Percentiles rank a stretch among this genome's conserved stretches.
Conservation (phyloP, 441 rosid species). For the Euphorbia celastroides region DNA sequence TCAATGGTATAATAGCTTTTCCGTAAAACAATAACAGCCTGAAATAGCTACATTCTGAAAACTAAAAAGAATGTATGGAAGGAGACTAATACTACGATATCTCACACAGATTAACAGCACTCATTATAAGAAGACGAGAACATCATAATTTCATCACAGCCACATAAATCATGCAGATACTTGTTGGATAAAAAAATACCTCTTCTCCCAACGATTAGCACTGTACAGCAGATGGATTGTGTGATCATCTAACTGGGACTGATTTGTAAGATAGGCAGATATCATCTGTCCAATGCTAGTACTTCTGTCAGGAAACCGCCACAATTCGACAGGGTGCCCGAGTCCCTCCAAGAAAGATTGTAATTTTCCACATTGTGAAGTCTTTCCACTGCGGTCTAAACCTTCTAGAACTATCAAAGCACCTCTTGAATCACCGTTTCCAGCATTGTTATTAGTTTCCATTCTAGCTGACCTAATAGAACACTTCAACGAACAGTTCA, state of each 20-base stretch:
- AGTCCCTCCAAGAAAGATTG: conserved; percentile 53
- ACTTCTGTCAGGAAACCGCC: conserved; percentile 83
- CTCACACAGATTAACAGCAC: background rate
- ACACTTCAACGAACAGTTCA: conserved; percentile 22
- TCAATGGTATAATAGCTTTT: background rate
- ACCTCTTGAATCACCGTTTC: conserved; percentile 49
- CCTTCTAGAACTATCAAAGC: conserved; percentile 90
- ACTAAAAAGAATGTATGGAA: background rate
- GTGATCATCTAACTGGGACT: conserved; percentile 78
- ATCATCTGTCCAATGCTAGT: conserved; percentile 89
- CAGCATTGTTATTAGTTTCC: conserved; percentile 26
- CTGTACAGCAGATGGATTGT: conserved; percentile 93
- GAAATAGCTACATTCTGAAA: background rate
- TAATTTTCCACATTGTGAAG: conserved; percentile 61
- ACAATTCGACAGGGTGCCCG: conserved; percentile 66
- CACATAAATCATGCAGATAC: background rate
- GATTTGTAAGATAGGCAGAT: conserved; percentile 67
- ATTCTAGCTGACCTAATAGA: conserved; percentile 36
- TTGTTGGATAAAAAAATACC: conserved; percentile 30
- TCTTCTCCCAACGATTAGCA: conserved; percentile 94
- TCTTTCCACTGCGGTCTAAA: conserved; percentile 83
- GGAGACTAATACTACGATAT: background rate
- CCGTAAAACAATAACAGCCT: background rate
- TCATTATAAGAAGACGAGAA: conserved; percentile 15
- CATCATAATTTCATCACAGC: background rate